phyloP scores from a whole-genome alignment of 257 asterid species.

The Eustoma russellianum region DNA sequence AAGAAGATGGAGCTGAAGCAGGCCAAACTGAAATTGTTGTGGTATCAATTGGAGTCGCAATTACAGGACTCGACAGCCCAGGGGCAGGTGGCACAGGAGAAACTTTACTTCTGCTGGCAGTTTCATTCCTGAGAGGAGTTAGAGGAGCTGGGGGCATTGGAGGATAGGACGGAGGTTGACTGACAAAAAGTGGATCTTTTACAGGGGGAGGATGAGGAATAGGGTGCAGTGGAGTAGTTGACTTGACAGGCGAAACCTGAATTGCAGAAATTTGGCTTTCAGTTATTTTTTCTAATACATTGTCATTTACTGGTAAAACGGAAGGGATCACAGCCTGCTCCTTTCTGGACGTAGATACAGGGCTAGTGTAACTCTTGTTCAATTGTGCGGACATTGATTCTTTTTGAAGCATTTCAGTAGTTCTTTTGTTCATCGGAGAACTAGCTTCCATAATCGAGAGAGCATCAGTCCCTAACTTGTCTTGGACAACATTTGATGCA shows the following conservation, averaged over 20 bases:
- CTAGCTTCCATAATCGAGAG: conserved; percentile 12
- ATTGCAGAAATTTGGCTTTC: conserved; percentile 21
- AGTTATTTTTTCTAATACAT: conserved; percentile 19
- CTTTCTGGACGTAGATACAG: conserved; percentile 18
- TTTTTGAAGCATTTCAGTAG: conserved; percentile 29
- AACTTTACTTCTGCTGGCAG: conserved; percentile 12
- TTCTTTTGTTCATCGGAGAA: conserved; percentile 7
- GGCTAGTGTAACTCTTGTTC: conserved; percentile 25
- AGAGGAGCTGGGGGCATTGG: conserved; percentile 16
- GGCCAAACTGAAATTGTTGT: not conserved
- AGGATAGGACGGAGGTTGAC: conserved; percentile 16
- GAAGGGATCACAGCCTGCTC: conserved; percentile 24
- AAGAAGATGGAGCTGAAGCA: conserved; percentile 11
- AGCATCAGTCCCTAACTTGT: conserved; percentile 27
- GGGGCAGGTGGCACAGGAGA: conserved; percentile 18
- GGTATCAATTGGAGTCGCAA: not conserved
- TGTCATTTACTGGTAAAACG: conserved; percentile 21
- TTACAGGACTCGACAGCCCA: conserved; percentile 1
- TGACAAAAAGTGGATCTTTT: conserved; percentile 24
- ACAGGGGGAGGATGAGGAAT: conserved; percentile 21
- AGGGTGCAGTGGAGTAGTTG: conserved; percentile 24
- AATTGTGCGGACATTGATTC: conserved; percentile 24
- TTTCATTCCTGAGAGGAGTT: conserved; percentile 31
- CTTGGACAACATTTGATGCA: conserved; percentile 33
- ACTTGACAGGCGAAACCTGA: conserved; percentile 17